phyloP scores from a whole-genome alignment of 306 rosid genomes.

The Lathyrus tuberosus region DNA sequence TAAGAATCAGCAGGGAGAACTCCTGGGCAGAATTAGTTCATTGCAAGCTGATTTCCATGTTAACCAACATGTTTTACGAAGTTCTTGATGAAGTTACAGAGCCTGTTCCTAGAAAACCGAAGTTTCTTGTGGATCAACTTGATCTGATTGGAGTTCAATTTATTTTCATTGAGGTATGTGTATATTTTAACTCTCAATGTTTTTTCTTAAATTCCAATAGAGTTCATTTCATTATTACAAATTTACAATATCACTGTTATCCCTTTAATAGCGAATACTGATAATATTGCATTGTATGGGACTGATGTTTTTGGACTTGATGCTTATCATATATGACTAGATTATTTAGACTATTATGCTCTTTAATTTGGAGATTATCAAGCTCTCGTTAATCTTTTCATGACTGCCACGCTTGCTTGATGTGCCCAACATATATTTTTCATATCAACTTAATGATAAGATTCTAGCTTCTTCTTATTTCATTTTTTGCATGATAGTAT shows the following conservation, averaged over 20 bases:
- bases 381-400: conserved; percentile 14
- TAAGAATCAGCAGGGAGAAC: conserved; percentile 75
- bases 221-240: conserved; percentile 7
- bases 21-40: conserved; percentile 98
- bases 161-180: conserved; percentile 82
- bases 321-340: conserved; percentile 19
- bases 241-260: not conserved
- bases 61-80: conserved; percentile 93
- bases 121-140: conserved; percentile 84
- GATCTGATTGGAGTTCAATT: conserved; percentile 91
- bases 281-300: not conserved
- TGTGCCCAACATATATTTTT: conserved; percentile 8
- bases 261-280: conserved; percentile 20
- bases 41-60: conserved; percentile 85
- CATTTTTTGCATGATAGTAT: not conserved
- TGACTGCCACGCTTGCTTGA: conserved; percentile 24
- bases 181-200: conserved; percentile 31
- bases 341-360: conserved; percentile 7
- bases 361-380: conserved; percentile 26
- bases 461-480: conserved; percentile 9
- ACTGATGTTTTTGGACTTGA: conserved; percentile 16
- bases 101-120: conserved; percentile 49
- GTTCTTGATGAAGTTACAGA: conserved; percentile 59
- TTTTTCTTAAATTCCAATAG: conserved; percentile 1
- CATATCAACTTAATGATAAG: conserved; percentile 8